phyloP scores from a whole-genome alignment of 1,139 yeast species.

The Saccharomyces pastorianus region DNA sequence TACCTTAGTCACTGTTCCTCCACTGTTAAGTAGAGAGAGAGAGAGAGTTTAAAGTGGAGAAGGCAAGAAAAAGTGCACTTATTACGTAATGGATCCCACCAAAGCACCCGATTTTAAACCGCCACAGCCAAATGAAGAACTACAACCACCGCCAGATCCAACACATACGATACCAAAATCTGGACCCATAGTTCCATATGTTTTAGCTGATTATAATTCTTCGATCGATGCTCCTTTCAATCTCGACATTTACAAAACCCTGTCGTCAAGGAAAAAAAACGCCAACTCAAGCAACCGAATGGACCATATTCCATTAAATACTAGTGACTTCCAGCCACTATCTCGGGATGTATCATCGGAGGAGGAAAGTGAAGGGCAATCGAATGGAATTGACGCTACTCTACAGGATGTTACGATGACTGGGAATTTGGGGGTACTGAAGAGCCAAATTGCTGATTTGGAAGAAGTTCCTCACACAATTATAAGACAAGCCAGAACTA shows the following conservation, averaged over 20 bases:
- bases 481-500: slow-evolving; percentile 67
- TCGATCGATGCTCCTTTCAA: slow-evolving; percentile 63
- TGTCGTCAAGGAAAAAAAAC: not conserved
- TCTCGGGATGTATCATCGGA: slow-evolving; percentile 36
- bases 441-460: slow-evolving; percentile 76
- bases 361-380: slow-evolving; percentile 14
- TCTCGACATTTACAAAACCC: not conserved
- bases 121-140: slow-evolving; percentile 51
- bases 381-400: slow-evolving; percentile 4
- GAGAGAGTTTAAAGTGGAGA: not conserved
- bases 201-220: slow-evolving; percentile 63
- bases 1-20: not conserved
- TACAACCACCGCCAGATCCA: slow-evolving; percentile 62
- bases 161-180: slow-evolving; percentile 64
- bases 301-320: slow-evolving; percentile 35
- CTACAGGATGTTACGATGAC: slow-evolving; percentile 23
- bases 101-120: slow-evolving; percentile 72
- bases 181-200: slow-evolving; percentile 67
- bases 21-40: not conserved
- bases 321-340: slow-evolving; percentile 40
- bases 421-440: slow-evolving; percentile 35
- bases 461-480: slow-evolving; percentile 96
- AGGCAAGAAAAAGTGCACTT: not conserved
- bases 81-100: slow-evolving; percentile 59
- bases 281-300: slow-evolving; percentile 9